Evolutionary conservation across 352 stramenopile genomes (phyloP).

Genomic region (Pythium utonaiense): DNA sequence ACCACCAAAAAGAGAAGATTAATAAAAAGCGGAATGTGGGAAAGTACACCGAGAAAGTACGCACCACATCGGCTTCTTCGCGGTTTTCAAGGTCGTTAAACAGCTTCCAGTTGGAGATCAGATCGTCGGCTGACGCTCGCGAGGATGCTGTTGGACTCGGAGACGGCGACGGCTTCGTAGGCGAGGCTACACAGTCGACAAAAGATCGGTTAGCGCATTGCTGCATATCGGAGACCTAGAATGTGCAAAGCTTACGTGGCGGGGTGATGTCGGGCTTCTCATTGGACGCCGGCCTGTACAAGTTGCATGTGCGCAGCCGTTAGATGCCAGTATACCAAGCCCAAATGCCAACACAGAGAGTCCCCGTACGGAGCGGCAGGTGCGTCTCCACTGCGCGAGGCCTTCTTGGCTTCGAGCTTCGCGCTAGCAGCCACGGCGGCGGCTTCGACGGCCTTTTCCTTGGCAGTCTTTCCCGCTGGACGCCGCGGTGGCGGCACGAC

Average conservation of each 20-base stretch:
- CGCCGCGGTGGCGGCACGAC: constrained; percentile 13
- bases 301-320: too few relatives aligned
- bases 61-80: constrained; percentile 77
- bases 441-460: constrained; percentile 21
- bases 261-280: constrained; percentile 12
- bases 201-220: too few relatives aligned
- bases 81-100: constrained; percentile 87
- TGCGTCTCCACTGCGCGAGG: neutral
- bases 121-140: constrained; percentile 32
- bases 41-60: constrained; percentile 11
- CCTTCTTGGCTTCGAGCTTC: constrained; percentile 18
- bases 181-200: constrained; percentile 8
- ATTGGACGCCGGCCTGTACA: constrained; percentile 2
- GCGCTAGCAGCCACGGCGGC: constrained; percentile 10
- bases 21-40: too few relatives aligned
- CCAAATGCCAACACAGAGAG: too few relatives aligned
- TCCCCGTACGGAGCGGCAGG: constrained; percentile 1
- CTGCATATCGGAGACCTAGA: neutral
- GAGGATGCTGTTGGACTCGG: constrained; percentile 11
- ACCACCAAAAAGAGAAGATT: constrained; percentile 4
- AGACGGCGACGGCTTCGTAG: constrained; percentile 15
- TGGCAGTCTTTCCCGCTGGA: constrained; percentile 12
- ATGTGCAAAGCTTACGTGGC: constrained; percentile 7
- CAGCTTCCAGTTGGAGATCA: constrained; percentile 83
- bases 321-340: too few relatives aligned